Conservation (phyloP, 495 filamentous ascomycete species). For the Clavariopsis aquatica region DNA sequence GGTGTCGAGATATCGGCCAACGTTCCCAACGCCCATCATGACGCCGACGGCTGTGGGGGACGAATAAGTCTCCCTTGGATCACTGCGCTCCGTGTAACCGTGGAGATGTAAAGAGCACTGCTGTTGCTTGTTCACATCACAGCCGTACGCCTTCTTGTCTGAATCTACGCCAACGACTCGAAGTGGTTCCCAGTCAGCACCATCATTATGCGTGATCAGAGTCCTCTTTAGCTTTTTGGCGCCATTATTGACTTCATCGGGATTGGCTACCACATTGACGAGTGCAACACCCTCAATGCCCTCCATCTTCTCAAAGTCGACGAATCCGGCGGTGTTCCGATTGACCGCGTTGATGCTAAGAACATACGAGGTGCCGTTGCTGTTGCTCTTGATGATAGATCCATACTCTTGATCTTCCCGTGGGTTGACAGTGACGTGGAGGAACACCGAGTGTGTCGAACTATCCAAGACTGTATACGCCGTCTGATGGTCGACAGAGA, state of each 20-base stretch:
- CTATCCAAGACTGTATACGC: slow-evolving; percentile 92
- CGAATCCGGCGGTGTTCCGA: slow-evolving; percentile 69
- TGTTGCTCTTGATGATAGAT: slow-evolving; percentile 95
- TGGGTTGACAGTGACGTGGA: slow-evolving; percentile 79
- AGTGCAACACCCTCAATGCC: slow-evolving; percentile 86
- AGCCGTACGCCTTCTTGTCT: slow-evolving; percentile 68
- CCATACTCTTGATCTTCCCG: slow-evolving; percentile 66
- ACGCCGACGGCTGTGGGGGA: slow-evolving; percentile 86
- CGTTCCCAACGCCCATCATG: slow-evolving; percentile 89
- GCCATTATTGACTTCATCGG: slow-evolving; percentile 59
- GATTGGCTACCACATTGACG: slow-evolving; percentile 80
- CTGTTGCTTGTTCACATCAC: slow-evolving; percentile 57
- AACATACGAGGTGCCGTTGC: slow-evolving; percentile 93
- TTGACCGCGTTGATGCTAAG: slow-evolving; percentile 77
- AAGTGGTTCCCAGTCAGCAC: slow-evolving; percentile 77
- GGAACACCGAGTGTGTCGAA: slow-evolving; percentile 86
- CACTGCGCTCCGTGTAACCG: slow-evolving; percentile 84
- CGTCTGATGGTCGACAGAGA: slow-evolving; percentile 71
- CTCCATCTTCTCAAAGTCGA: slow-evolving; percentile 95
- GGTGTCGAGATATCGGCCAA: slow-evolving; percentile 65
- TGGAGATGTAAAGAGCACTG: slow-evolving; percentile 89
- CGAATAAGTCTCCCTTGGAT: slow-evolving; percentile 78
- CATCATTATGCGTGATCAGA: slow-evolving; percentile 94
- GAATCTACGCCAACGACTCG: slow-evolving; percentile 66
- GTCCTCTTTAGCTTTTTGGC: slow-evolving; percentile 78